phyloP scores from a whole-genome alignment of 176 grass and related monocot species.

The Poa pratensis region DNA sequence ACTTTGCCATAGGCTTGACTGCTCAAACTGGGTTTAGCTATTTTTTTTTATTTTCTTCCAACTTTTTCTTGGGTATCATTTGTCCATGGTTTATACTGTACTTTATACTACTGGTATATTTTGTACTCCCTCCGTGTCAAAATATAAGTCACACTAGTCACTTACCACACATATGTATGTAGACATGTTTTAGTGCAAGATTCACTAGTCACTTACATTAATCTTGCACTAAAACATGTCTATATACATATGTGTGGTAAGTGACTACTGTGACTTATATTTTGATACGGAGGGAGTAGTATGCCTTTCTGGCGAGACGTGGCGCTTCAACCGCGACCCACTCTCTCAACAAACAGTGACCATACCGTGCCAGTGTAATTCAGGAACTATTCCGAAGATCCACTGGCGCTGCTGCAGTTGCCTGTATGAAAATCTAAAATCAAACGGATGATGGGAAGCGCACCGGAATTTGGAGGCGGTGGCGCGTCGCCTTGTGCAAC shows the following conservation, averaged over 20 bases:
- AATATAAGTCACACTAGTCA: no score
- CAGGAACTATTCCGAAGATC: background rate
- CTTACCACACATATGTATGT: no score
- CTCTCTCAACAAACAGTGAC: background rate
- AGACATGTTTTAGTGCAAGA: no score
- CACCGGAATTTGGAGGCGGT: conserved; percentile 23
- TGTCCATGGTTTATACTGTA: background rate
- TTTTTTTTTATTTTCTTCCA: background rate
- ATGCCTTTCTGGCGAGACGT: conserved; percentile 22
- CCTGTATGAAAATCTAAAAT: background rate
- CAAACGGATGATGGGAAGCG: background rate
- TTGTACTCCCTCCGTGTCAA: no score
- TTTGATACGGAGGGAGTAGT: no score
- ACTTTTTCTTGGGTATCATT: background rate
- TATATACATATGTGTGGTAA: no score
- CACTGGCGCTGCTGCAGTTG: background rate
- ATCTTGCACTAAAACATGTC: no score
- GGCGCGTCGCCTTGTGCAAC: no score
- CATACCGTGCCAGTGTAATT: background rate
- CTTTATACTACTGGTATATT: no score
- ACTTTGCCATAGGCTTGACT: background rate
- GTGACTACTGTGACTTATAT: no score
- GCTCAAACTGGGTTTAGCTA: background rate
- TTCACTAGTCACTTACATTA: no score
- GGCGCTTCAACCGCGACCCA: background rate